Conservation (phyloP, 2,329 filamentous ascomycete species). For the Pseudogymnoascus destructans region DNA sequence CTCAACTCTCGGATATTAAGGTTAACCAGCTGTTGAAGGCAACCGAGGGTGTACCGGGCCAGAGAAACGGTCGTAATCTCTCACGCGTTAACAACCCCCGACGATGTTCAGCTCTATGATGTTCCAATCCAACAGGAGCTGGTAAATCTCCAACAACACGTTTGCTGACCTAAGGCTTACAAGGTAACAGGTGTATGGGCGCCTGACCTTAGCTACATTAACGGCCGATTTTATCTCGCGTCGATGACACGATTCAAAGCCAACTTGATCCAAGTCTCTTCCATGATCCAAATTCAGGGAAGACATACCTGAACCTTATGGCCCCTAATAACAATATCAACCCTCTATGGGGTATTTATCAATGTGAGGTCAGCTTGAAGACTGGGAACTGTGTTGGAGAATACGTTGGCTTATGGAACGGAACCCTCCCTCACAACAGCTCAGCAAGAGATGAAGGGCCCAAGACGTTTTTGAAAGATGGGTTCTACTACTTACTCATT, state of each 20-base stretch:
- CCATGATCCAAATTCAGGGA: conserved; percentile 11
- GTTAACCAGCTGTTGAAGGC: not conserved
- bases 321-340: conserved; percentile 14
- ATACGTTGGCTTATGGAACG: conserved; percentile 14
- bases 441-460: conserved; percentile 12
- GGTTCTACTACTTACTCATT: conserved; percentile 13
- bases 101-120: conserved; percentile 13
- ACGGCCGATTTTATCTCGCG: conserved; percentile 12
- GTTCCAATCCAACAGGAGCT: conserved; percentile 12
- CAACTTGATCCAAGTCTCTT: conserved; percentile 13
- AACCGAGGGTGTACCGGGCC: not conserved
- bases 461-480: conserved; percentile 12
- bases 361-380: conserved; percentile 11
- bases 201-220: conserved; percentile 10
- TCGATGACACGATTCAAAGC: conserved; percentile 13
- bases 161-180: not conserved
- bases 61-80: not conserved
- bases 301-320: conserved; percentile 13
- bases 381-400: conserved; percentile 14
- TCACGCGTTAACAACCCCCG: conserved; percentile 14
- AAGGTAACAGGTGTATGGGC: conserved; percentile 11
- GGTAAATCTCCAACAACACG: not conserved
- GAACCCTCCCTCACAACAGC: conserved; percentile 10
- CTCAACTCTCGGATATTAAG: not conserved
- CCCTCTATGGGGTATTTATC: conserved; percentile 14